Evolutionary conservation across 1,284 basidiomycete genomes (phyloP), one percentile per base, ranked within the genome.

Genomic region (Trichosporon ovoides): DNA sequence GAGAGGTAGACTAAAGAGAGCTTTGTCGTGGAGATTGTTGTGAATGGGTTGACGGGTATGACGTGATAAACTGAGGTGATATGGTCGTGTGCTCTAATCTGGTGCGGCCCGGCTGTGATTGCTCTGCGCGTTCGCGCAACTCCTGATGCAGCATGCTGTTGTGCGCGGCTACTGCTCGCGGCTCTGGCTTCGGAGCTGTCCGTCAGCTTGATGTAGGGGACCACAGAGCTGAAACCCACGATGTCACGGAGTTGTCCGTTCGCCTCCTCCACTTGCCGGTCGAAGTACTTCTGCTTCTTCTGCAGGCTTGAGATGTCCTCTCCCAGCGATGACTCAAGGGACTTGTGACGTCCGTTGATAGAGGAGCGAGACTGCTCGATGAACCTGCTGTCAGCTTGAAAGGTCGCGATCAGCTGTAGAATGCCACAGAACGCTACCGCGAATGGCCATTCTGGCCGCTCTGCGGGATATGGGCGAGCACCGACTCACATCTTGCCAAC

Each of bases 241-340:
- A 94, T 93, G 76, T 94, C 91, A 55, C 87, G 84, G 58, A 94
- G 77, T 69, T 93, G 91, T 19, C 80, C 80, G 74, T 93, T 89
- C 1, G 91, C 89, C 69, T 93, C 90, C 60, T 87, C 88, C 72
- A 88, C 89, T 71, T 92, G 89, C 70, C 92, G 93, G 75, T 94
- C 91, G 6, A 93, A 81, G 74, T 87, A 93, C 76, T 93, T 94
- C 19, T 85, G 70, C 71, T 78, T 78, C 78, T 94, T 94, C 51
- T 82, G 84, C 37, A 94, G 74, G 71, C 78, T 88, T 46, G 80
- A 81, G 38, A 94, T 84, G 66, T 94, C 91, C 53, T 93, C 90
- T 0, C 84, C 78, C 24, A 95, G 74, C 58, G 88, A 85, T 70
- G 88, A 91, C 76, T 92, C 88, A 68, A 90, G 85, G 1, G 70